These are phyloP conservation scores for Seiridium unicorne DNA, from an alignment of 2,329 filamentous ascomycete genomes.

Conservation along the genomic window DNA sequence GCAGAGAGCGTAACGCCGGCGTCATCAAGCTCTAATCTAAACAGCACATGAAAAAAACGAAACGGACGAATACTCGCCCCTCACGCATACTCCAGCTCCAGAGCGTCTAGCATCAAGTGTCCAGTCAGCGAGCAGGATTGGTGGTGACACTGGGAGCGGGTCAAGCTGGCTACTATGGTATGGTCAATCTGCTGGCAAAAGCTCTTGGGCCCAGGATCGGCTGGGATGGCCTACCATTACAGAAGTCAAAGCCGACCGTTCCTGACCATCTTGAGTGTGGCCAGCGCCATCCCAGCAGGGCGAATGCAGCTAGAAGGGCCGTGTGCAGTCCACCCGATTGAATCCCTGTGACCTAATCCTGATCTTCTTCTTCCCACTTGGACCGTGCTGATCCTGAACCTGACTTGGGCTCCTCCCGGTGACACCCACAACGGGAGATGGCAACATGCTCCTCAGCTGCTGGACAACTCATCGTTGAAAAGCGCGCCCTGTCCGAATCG, in stretches of 20 bases:
- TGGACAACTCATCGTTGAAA: not conserved
- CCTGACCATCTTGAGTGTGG: constrained; percentile 3
- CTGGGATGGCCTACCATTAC: constrained; percentile 3
- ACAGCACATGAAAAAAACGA: not conserved
- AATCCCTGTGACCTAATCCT: constrained; percentile 2
- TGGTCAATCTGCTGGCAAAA: not conserved
- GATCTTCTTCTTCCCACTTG: not conserved
- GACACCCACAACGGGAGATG: constrained; percentile 3
- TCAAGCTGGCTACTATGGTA: not conserved
- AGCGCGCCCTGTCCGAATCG: too few relatives aligned
- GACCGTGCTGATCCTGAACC: not conserved
- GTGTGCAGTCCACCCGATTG: constrained; percentile 3
- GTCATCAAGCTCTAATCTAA: not conserved
- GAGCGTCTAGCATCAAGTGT: not conserved
- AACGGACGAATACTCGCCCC: not conserved
- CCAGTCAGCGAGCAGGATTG: not conserved
- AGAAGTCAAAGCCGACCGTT: constrained; percentile 6
- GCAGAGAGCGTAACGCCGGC: constrained; percentile 4
- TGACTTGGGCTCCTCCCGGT: not conserved
- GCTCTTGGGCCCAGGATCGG: not conserved
- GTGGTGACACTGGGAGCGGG: constrained; percentile 2
- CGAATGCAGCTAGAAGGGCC: constrained; percentile 7
- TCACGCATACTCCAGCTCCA: not conserved
- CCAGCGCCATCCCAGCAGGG: not conserved
- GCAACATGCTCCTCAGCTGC: not conserved